phyloP scores from a whole-genome alignment of 2,329 filamentous ascomycete species.

The Aureobasidium sp. region DNA sequence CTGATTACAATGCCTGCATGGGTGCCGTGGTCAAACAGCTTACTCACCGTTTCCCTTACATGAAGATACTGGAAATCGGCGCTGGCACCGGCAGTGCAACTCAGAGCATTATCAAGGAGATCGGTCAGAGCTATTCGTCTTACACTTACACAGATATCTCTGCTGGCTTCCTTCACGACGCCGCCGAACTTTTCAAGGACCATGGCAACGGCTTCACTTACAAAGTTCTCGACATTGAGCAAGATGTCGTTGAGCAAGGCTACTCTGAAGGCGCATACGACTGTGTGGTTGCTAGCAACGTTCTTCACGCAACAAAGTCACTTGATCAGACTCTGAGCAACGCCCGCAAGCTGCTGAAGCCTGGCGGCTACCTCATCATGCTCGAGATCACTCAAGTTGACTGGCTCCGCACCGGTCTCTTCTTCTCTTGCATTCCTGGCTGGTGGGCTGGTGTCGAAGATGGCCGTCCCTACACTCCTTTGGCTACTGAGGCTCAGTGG shows the following conservation, averaged over 20 bases:
- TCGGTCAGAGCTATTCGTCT: slow-evolving; percentile 28
- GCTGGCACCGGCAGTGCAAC: slow-evolving; percentile 41
- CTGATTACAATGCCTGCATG: neutral
- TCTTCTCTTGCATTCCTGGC: slow-evolving; percentile 29
- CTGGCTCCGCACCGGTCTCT: slow-evolving; percentile 21
- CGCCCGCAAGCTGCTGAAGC: slow-evolving; percentile 23
- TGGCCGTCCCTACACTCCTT: slow-evolving; percentile 24
- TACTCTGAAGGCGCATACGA: slow-evolving; percentile 34
- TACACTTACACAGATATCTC: slow-evolving; percentile 45
- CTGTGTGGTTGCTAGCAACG: slow-evolving; percentile 24
- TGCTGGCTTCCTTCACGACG: slow-evolving; percentile 28
- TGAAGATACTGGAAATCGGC: slow-evolving; percentile 40
- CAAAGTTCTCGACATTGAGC: slow-evolving; percentile 10
- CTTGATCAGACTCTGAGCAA: slow-evolving; percentile 21
- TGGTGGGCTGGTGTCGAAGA: slow-evolving; percentile 32
- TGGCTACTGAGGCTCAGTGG: slow-evolving; percentile 28
- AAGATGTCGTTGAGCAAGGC: slow-evolving; percentile 38
- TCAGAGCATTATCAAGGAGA: slow-evolving; percentile 26
- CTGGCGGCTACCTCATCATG: slow-evolving; percentile 23
- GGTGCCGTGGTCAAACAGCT: slow-evolving; percentile 27
- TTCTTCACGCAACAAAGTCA: slow-evolving; percentile 22
- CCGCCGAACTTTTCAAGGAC: neutral
- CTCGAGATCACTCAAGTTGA: slow-evolving; percentile 25
- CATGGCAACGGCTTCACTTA: neutral
- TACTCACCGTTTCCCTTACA: slow-evolving; percentile 34